Evolutionary conservation across 1,284 basidiomycete genomes (phyloP).

Genomic region (Laetiporus sulphureus): DNA sequence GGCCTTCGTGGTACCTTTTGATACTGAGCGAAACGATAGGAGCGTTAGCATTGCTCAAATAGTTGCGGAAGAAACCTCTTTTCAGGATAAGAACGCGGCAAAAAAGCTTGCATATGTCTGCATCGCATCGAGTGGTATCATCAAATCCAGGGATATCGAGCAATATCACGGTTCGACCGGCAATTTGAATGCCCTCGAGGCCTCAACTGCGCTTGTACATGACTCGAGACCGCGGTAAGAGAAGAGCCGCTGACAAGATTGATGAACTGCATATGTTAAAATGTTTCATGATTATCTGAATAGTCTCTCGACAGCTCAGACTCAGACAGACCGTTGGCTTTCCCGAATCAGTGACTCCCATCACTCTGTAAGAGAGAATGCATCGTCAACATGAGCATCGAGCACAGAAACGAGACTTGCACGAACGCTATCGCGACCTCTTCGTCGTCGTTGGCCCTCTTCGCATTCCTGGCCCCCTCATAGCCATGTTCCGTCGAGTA

Average conservation of each 20-base stretch:
- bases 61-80: conserved; percentile 8
- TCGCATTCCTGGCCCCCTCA: conserved; percentile 1
- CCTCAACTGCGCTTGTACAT: conserved; percentile 13
- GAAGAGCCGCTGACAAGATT: conserved; percentile 28
- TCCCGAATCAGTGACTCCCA: conserved; percentile 19
- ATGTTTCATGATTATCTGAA: neutral
- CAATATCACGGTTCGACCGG: conserved; percentile 9
- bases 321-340: conserved; percentile 21
- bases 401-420: neutral
- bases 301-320: neutral
- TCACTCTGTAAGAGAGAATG: too few relatives aligned
- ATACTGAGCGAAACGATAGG: neutral
- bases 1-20: conserved; percentile 31
- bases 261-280: conserved; percentile 26
- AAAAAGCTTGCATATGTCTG: conserved; percentile 14
- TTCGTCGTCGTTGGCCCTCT: neutral
- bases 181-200: conserved; percentile 6
- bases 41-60: neutral
- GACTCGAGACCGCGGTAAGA: conserved; percentile 19
- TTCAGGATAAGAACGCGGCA: conserved; percentile 6
- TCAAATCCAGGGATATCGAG: conserved; percentile 21
- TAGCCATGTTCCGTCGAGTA: conserved; percentile 2
- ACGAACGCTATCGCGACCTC: conserved; percentile 7
- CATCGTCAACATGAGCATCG: too few relatives aligned
- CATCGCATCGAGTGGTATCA: conserved; percentile 14